These are phyloP conservation scores for Tagetes erecta DNA, from an alignment of 129 eudicot species.

Conservation along the genomic window DNA sequence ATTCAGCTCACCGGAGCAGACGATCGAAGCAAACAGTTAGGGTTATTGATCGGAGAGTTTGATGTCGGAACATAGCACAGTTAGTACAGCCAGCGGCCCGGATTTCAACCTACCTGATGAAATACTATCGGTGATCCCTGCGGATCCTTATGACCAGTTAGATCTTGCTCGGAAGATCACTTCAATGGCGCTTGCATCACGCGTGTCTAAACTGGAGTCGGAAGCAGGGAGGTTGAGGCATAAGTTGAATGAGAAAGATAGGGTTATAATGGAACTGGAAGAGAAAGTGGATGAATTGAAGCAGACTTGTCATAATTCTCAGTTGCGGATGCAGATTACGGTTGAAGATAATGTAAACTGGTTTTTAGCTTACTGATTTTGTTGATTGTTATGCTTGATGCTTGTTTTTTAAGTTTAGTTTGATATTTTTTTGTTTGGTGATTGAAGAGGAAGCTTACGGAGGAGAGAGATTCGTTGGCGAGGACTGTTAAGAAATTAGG, in stretches of 20 bases:
- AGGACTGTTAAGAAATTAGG: constrained; percentile 70
- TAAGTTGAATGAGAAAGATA: constrained; percentile 61
- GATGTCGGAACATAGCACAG: constrained; percentile 46
- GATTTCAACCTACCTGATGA: constrained; percentile 75
- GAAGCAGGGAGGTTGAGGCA: constrained; percentile 58
- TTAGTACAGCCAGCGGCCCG: constrained; percentile 44
- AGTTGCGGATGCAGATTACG: constrained; percentile 58
- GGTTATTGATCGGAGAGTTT: constrained; percentile 21
- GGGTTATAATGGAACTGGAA: constrained; percentile 52
- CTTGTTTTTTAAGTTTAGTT: neutral
- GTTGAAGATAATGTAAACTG: constrained; percentile 66
- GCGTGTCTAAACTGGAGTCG: constrained; percentile 81
- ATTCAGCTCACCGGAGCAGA: constrained; percentile 2
- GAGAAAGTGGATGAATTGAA: constrained; percentile 57
- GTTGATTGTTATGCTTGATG: neutral
- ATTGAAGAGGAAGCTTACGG: constrained; percentile 63
- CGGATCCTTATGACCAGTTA: constrained; percentile 89
- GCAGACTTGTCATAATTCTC: constrained; percentile 57
- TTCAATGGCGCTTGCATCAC: constrained; percentile 94
- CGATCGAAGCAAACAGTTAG: constrained; percentile 19
- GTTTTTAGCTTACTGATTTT: neutral
- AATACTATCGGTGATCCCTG: constrained; percentile 80
- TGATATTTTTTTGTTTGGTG: constrained; percentile 11
- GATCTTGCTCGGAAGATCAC: constrained; percentile 96
- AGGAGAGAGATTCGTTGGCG: constrained; percentile 82